phyloP scores from a whole-genome alignment of 108 stramenopile species.

The Nitzschia palea region DNA sequence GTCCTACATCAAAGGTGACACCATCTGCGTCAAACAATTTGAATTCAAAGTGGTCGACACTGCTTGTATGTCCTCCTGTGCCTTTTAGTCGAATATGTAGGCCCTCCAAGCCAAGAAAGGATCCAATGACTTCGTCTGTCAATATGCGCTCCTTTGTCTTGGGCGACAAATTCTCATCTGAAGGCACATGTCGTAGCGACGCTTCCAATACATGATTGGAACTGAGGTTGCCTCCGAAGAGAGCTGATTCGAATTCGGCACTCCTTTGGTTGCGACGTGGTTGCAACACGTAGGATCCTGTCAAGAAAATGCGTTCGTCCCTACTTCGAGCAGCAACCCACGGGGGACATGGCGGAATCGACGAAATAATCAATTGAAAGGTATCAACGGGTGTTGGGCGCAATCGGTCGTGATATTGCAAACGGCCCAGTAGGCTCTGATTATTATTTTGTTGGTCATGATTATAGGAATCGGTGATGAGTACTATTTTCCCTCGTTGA shows the following conservation, averaged over 20 bases:
- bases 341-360: conserved; percentile 60
- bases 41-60: conserved; percentile 18
- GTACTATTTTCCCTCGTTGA: conserved; percentile 9
- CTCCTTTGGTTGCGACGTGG: conserved; percentile 22
- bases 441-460: conserved; percentile 15
- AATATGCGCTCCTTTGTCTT: conserved; percentile 63
- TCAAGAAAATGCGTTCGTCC: conserved; percentile 54
- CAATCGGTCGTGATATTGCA: conserved; percentile 52
- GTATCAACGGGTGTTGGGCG: conserved; percentile 51
- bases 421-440: conserved; percentile 43
- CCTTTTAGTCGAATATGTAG: conserved; percentile 40
- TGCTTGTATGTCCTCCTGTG: conserved; percentile 8
- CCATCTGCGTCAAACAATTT: conserved; percentile 33
- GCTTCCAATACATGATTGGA: background rate
- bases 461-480: conserved; percentile 33
- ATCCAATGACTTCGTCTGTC: conserved; percentile 75
- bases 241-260: background rate
- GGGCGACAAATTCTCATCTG: conserved; percentile 21
- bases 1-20: conserved; percentile 46
- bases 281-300: conserved; percentile 22
- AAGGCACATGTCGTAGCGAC: conserved; percentile 11
- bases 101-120: conserved; percentile 83
- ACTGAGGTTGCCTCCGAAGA: background rate
- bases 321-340: conserved; percentile 50
- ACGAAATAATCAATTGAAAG: conserved; percentile 53